A percentile compares a stretch with the other conserved stretches of the same genome.
phyloP scores from a whole-genome alignment of 768 basidiomycete species.

The Phylloporus sp. region DNA sequence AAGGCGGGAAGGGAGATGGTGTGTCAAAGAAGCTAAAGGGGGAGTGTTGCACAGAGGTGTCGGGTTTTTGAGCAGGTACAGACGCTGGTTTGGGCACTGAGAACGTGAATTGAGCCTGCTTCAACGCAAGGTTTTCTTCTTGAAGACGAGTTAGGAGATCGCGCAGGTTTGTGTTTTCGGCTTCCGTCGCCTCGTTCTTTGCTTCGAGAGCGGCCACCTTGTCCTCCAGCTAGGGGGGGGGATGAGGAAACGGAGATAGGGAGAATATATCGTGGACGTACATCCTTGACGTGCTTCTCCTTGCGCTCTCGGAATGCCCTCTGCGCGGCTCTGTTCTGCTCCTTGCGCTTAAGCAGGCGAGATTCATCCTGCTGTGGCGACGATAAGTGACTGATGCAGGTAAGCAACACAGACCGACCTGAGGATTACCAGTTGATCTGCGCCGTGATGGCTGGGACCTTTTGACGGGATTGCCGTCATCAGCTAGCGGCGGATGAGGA shows the following conservation, averaged over 20 bases:
- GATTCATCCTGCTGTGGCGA: slow-evolving; percentile 55
- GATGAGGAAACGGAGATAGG: slow-evolving; percentile 8
- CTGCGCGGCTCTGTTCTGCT: slow-evolving; percentile 96
- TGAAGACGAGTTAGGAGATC: slow-evolving; percentile 83
- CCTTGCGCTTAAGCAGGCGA: slow-evolving; percentile 83
- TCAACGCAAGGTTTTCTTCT: slow-evolving; percentile 80
- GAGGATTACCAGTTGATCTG: slow-evolving; percentile 38
- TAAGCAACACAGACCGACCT: slow-evolving; percentile 24
- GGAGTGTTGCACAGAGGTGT: slow-evolving; percentile 16
- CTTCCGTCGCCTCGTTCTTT: slow-evolving; percentile 64
- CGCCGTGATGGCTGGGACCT: slow-evolving; percentile 31
- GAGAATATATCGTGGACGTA: slow-evolving; percentile 39
- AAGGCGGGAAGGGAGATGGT: slow-evolving; percentile 18
- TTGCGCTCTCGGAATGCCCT: slow-evolving; percentile 96
- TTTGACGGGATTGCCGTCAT: slow-evolving; percentile 23
- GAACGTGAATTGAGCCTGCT: slow-evolving; percentile 82
- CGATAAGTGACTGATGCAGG: slow-evolving; percentile 1
- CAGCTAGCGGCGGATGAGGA: slow-evolving; percentile 13
- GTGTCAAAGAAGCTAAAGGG: slow-evolving; percentile 27
- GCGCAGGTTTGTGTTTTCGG: slow-evolving; percentile 87
- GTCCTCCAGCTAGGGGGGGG: slow-evolving; percentile 69
- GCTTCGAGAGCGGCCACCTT: slow-evolving; percentile 83
- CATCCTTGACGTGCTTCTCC: slow-evolving; percentile 96
- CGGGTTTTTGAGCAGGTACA: slow-evolving; percentile 20
- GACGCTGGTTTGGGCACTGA: slow-evolving; percentile 52